A percentile compares a stretch with the other conserved stretches of the same genome.
Conservation (phyloP, 2,329 filamentous ascomycete species). For the Phaeosphaeriaceae sp. region DNA sequence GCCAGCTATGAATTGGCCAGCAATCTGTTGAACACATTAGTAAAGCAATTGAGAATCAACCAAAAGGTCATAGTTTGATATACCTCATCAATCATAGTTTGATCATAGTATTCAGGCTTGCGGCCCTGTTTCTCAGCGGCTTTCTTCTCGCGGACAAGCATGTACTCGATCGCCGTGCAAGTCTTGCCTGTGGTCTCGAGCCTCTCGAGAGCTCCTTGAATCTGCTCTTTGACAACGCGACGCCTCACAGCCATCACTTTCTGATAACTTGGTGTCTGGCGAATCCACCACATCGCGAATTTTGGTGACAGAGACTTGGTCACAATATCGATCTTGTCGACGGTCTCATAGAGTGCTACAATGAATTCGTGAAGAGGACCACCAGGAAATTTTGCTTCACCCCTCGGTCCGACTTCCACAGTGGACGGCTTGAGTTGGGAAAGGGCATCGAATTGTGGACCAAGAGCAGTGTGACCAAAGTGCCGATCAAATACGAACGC, state of each 20-base stretch:
- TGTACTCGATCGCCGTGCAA: constrained; percentile 10
- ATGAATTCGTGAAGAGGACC: not conserved
- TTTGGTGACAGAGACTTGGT: constrained; percentile 1
- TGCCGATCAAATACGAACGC: constrained; percentile 1
- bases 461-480: not conserved
- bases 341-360: constrained; percentile 2
- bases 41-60: not conserved
- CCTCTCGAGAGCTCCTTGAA: constrained; percentile 2
- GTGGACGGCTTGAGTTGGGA: not conserved
- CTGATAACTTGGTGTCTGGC: not conserved
- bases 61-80: not conserved
- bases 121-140: constrained; percentile 11
- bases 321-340: constrained; percentile 2
- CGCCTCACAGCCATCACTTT: not conserved
- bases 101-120: constrained; percentile 4
- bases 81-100: constrained; percentile 14
- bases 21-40: not conserved
- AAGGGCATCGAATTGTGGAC: not conserved
- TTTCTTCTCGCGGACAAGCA: constrained; percentile 11
- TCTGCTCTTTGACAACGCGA: constrained; percentile 2
- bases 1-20: constrained; percentile 6
- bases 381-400: constrained; percentile 1
- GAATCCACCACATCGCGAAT: not conserved
- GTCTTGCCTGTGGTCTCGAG: constrained; percentile 1
- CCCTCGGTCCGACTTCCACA: not conserved